Conservation (phyloP, 2,329 filamentous ascomycete species). For the Verticillium zaregamsianum region DNA sequence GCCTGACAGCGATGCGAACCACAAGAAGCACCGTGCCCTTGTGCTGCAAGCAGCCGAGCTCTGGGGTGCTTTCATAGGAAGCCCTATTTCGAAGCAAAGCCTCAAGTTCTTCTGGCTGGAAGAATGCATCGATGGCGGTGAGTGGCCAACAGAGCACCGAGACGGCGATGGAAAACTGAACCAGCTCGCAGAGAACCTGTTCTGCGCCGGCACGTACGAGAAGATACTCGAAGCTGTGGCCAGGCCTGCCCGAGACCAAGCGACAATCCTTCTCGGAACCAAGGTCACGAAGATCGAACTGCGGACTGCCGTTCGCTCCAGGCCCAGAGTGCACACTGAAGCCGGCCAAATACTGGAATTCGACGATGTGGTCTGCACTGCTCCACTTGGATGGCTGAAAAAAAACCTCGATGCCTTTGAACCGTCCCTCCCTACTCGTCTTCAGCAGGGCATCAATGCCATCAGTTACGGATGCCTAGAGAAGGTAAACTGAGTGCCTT, state of each 20-base stretch:
- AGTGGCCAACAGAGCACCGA: conserved; percentile 12
- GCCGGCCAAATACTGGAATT: conserved; percentile 46
- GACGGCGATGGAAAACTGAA: conserved; percentile 5
- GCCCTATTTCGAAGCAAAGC: conserved; percentile 59
- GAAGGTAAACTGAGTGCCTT: conserved; percentile 42
- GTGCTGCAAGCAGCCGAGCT: conserved; percentile 54
- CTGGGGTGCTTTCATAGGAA: conserved; percentile 71
- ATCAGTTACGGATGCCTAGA: conserved; percentile 69
- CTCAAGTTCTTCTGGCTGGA: conserved; percentile 76
- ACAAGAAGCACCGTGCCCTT: conserved; percentile 33
- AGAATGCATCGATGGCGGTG: conserved; percentile 69
- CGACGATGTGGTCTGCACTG: conserved; percentile 65
- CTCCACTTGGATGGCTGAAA: conserved; percentile 67
- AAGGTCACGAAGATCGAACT: conserved; percentile 39
- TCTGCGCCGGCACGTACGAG: conserved; percentile 55
- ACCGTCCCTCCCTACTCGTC: conserved; percentile 52
- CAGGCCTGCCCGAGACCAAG: conserved; percentile 49
- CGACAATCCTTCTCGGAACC: conserved; percentile 48
- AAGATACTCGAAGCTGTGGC: conserved; percentile 56
- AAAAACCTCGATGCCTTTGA: conserved; percentile 52
- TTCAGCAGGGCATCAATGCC: conserved; percentile 57
- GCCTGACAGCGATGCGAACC: conserved; percentile 36
- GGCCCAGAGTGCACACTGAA: conserved; percentile 38
- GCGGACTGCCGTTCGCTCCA: conserved; percentile 20
- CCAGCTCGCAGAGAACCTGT: conserved; percentile 47